Evolutionary conservation across 2,329 filamentous ascomycete species (phyloP).

Genomic region (Diaporthe destruens): DNA sequence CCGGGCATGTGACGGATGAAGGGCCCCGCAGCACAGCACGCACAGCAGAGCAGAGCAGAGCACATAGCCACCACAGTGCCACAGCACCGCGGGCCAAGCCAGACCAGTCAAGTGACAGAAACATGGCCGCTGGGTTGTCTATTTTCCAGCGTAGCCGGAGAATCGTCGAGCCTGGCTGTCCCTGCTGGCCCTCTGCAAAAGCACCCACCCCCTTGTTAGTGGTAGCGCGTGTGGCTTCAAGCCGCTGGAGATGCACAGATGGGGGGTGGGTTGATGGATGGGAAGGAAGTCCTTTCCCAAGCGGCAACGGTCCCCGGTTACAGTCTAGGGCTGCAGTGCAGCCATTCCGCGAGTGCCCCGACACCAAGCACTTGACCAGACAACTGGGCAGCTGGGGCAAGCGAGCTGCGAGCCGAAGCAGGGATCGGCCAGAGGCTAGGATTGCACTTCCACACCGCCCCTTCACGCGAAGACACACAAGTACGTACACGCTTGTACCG

Average conservation of each 20-base stretch:
- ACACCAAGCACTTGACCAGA: slow-evolving; percentile 40
- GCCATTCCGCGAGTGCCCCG: slow-evolving; percentile 40
- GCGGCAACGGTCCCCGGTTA: slow-evolving; percentile 38
- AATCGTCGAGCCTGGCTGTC: slow-evolving; percentile 28
- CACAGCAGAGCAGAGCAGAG: slow-evolving; percentile 19
- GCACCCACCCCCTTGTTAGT: background rate
- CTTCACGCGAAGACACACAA: slow-evolving; percentile 4
- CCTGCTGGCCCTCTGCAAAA: slow-evolving; percentile 1
- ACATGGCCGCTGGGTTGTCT: slow-evolving; percentile 18
- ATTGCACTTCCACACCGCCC: slow-evolving; percentile 32
- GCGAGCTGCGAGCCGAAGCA: slow-evolving; percentile 33
- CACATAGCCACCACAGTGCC: slow-evolving; percentile 3
- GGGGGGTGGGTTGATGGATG: slow-evolving; percentile 5
- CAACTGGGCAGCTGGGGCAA: slow-evolving; percentile 36
- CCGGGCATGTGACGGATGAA: slow-evolving; percentile 19
- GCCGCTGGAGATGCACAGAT: slow-evolving; percentile 31
- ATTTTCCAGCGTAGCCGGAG: slow-evolving; percentile 1
- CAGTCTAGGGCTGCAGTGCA: slow-evolving; percentile 39
- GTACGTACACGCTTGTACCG: slow-evolving; percentile 21
- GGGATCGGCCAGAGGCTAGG: slow-evolving; percentile 29
- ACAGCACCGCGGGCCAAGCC: slow-evolving; percentile 10
- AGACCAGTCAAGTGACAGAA: slow-evolving; percentile 29
- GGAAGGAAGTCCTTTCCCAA: slow-evolving; percentile 35
- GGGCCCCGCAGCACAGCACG: slow-evolving; percentile 11
- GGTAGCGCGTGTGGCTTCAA: slow-evolving; percentile 22